Base-by-base conservation (phyloP, 805 yeast genomes). In the Cyberlindnera meyerae region DNA sequence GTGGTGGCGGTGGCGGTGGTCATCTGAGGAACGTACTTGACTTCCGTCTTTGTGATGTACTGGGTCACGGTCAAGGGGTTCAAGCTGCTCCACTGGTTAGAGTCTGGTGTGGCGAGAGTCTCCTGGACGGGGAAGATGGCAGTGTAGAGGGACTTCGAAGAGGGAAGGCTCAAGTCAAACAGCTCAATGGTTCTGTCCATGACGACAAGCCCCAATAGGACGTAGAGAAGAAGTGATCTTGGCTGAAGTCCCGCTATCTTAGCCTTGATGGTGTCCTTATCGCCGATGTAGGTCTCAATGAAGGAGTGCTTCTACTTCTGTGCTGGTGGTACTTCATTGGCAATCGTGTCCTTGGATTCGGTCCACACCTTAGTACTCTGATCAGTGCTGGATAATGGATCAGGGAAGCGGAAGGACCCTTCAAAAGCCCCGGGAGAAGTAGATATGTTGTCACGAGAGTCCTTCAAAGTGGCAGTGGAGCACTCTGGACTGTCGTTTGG, bases 171-270 rank as follows among this genome's bases (percentile, higher is more conserved):
- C 24, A 43, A 6, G 16, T 40, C 38, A 22, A 49, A 43, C 18
- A 49, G 12, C 21, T 49, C 45, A 16, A 49, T 22, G 4, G 48
- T 28, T 29, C 45, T 44, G 25, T 51, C 55, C 18, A 45, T 18
- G 8, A 51, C 44, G 12, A 51, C 37, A 4, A 48, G 16, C 8
- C 48, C 51, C 30, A 34, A 42, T 4, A 36, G 25, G 5, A 30
- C 13, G 21, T 46, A 42, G n/a, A 44, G 34, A 5, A 33, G n/a
- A 25, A 40, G 43, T 1, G 34, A 29, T 36, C 35, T 47, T 4
- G 40, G 6, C 7, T 33, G 27, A n/a, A n/a, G n/a, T 12, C 14
- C 14, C 11, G 27, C 14, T 8, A n/a, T 6, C 27, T 24, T 27
- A 6, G n/a, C 13, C 9, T 13, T 13, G 7, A 11, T 13, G 29